Evolutionary conservation across 371 early-diverging fungal genomes (phyloP), one percentile per base, ranked within the genome.

Genomic region (Mortierella sp.): DNA sequence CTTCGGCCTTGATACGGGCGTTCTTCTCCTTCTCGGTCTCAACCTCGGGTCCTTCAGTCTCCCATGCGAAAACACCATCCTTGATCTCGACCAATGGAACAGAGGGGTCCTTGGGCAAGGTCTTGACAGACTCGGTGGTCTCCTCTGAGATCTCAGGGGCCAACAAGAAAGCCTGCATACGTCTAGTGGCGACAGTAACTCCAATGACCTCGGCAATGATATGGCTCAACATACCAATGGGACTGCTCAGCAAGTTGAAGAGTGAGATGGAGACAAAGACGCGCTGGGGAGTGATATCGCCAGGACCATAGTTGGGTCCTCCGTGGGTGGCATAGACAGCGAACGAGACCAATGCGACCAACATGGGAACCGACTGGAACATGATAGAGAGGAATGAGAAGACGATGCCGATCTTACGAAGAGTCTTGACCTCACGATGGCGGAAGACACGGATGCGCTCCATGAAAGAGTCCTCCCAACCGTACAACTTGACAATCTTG

Each of bases 111-210:
- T 78, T 71, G 13, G 86, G 86, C 74, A 85, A 51, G 16, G 71
- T 71, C 72, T 37, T 64, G 53, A 74, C 14, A 0, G 14, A 5
- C 0, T 78, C 79, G 9, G 75, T 71, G 26, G 79, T 79, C 4
- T 50, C 34, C 6, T 76, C 91, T 0, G 78, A 73, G 40, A 95
- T 83, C 71, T 94, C 94, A 69, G 92, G 94, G 26, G 91, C 90
- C 54, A 84, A 83, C 82, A 96, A 84, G 76, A 95, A 95, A 51
- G 88, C 89, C 76, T 84, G 87, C 21, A 96, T 88, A 54, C 96
- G 92, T 26, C 40, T 51, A 3, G 86, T 67, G 0, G 86, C 81
- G n/a, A 85, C 86, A 11, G 55, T 64, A 26, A 85, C 73, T 14
- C 79, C 81, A 14, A 81, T 85, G 9, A 70, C 53, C 43, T 81